Evolutionary conservation across 768 basidiomycete species (phyloP).

Genomic region (Auriculariales sp.): DNA sequence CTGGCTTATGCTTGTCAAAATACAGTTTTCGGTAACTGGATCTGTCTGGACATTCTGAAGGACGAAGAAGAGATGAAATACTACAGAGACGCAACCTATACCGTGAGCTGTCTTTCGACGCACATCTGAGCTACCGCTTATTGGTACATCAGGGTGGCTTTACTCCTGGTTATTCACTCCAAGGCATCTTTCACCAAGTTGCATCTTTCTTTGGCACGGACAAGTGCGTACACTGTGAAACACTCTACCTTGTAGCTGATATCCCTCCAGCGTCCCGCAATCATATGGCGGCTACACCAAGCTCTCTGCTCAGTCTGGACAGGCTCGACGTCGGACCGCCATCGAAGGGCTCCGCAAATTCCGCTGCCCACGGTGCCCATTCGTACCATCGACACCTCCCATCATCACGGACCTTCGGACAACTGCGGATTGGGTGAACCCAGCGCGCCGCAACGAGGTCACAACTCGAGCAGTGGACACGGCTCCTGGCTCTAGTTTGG

Average conservation of each 20-base stretch:
- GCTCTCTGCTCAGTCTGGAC: background rate
- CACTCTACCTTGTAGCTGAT: background rate
- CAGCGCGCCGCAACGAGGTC: background rate
- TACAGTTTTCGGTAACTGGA: slow-evolving; percentile 1
- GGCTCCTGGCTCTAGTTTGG: background rate
- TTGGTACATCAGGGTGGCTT: background rate
- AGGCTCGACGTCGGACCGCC: background rate
- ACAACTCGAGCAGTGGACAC: background rate
- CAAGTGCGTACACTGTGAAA: background rate
- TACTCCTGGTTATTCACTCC: background rate
- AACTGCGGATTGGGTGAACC: background rate
- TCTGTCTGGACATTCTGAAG: background rate
- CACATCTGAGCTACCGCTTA: background rate
- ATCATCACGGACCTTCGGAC: background rate
- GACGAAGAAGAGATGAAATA: background rate
- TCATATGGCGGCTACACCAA: background rate
- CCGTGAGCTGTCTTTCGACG: background rate
- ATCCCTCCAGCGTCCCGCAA: background rate
- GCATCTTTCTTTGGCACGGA: background rate
- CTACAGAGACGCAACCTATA: background rate
- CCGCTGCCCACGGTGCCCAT: background rate
- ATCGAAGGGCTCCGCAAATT: background rate
- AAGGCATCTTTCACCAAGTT: background rate
- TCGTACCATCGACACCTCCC: background rate
- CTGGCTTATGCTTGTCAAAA: background rate